Percentiles rank a stretch among this genome's conserved stretches.
phyloP scores from a whole-genome alignment of 805 yeast genomes.

The Candida sithepensis region DNA sequence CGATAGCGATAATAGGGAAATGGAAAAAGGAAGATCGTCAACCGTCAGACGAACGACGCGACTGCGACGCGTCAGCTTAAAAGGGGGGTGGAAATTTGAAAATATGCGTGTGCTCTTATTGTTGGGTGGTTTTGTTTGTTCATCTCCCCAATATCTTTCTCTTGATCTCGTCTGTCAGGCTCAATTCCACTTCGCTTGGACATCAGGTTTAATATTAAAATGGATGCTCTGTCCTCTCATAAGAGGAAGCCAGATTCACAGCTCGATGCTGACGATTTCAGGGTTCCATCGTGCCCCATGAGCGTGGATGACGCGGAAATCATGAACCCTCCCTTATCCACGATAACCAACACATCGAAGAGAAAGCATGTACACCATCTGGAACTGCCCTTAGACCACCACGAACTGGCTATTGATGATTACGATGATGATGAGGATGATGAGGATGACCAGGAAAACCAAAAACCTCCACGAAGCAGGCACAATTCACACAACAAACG shows the following conservation, averaged over 20 bases:
- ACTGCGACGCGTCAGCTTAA: no score
- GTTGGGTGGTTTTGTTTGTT: no score
- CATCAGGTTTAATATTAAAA: not conserved
- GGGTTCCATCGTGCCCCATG: not conserved
- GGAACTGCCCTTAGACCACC: not conserved
- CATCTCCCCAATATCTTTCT: no score
- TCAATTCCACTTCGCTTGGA: no score
- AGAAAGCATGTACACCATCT: not conserved
- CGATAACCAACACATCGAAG: not conserved
- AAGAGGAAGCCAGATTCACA: not conserved
- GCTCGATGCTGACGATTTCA: not conserved
- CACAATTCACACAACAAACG: constrained; percentile 14
- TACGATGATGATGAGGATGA: not conserved
- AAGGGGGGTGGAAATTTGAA: no score
- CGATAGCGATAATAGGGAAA: no score
- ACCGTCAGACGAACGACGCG: no score
- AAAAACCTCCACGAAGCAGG: constrained; percentile 23
- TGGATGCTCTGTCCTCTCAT: not conserved
- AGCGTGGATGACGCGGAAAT: not conserved
- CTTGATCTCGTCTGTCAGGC: no score
- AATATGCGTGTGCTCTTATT: no score
- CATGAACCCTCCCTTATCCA: not conserved
- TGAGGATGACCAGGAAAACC: not conserved
- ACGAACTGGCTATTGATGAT: not conserved
- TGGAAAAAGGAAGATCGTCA: no score